Base-by-base conservation (phyloP, 2,329 filamentous ascomycete species). In the Calonectria hawksworthii region DNA sequence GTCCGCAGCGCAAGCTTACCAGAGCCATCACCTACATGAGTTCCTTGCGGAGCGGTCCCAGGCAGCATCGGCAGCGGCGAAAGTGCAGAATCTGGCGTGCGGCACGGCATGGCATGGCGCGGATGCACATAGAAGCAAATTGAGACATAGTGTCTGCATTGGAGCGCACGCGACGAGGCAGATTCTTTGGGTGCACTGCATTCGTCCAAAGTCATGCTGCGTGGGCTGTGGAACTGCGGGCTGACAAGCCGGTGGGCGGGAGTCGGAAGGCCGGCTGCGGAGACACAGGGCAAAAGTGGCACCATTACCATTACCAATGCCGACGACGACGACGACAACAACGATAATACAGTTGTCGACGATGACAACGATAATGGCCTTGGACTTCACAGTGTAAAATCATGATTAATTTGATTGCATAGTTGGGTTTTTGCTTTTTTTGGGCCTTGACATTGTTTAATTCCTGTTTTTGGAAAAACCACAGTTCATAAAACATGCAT, bases 401-500 rank as follows among this genome's bases (percentile, higher is more conserved):
- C 56, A 63, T 63, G 23, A 63, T 26, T 36, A 41, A 38, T 23
- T n/a, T 6, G 32, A 41, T 26, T 38, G 56, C 32, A 61, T 36
- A 38, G 13, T 36, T 18, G 36, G 26, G 26, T 16, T 44, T 23
- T 63, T 44, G n/a, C 8, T 30, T 44, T 41, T 26, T 30, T 41
- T 23, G 59, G 52, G 32, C 52, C 30, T 59, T 59, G 32, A 38
- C 11, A 21, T n/a, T 14, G n/a, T 10, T 26, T 28, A 36, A 26
- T 61, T 23, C 23, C 56, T 63, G 56, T 28, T 63, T 61, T 63
- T 28, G 34, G 56, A 38, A 63, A 26, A 28, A 63, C 13, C 56
- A 41, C 56, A 38, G 56, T 65, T 65, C 61, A 65, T n/a, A 44
- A 65, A 65, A 65, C 38, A 65, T 65, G 61, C 61, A 65, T 65